Percentiles rank a stretch among this genome's conserved stretches.
These are phyloP conservation scores for Calonectria pseudoreteaudii DNA, from an alignment of 2,329 filamentous ascomycete genomes.

Conservation along the genomic window DNA sequence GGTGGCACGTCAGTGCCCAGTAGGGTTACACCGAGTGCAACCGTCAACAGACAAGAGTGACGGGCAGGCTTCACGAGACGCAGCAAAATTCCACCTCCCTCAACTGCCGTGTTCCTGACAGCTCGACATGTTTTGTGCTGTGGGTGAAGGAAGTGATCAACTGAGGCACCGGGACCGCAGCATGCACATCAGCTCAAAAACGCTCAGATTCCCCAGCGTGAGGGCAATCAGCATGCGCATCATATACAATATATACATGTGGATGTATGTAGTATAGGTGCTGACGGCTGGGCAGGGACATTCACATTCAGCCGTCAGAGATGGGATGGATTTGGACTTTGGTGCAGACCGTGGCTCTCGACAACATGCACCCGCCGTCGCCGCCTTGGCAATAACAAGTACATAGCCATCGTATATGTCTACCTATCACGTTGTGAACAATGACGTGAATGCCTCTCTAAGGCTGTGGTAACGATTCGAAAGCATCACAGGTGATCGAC, in stretches of 20 bases:
- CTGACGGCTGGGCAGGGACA: neutral
- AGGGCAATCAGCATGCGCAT: neutral
- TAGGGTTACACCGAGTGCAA: slow-evolving; percentile 15
- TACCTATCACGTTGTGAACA: neutral
- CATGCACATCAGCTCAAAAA: neutral
- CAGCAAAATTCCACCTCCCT: neutral
- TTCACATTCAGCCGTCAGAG: neutral
- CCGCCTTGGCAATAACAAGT: neutral
- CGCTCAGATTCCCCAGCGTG: slow-evolving; percentile 3
- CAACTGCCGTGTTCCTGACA: slow-evolving; percentile 19
- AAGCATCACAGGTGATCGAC: slow-evolving; percentile 23
- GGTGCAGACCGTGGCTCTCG: neutral
- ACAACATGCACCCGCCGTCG: neutral
- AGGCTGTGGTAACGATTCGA: slow-evolving; percentile 14
- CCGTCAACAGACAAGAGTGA: neutral
- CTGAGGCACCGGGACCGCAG: neutral
- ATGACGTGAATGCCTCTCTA: slow-evolving; percentile 42
- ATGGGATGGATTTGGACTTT: neutral
- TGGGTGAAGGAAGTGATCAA: neutral
- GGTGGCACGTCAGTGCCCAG: neutral
- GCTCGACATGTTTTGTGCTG: neutral
- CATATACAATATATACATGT: neutral
- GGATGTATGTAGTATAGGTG: neutral
- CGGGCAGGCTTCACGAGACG: neutral
- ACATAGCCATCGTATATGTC: slow-evolving; percentile 5